phyloP scores from a whole-genome alignment of 2,329 filamentous ascomycete genomes.

The Aspergillus novofumigatus region DNA sequence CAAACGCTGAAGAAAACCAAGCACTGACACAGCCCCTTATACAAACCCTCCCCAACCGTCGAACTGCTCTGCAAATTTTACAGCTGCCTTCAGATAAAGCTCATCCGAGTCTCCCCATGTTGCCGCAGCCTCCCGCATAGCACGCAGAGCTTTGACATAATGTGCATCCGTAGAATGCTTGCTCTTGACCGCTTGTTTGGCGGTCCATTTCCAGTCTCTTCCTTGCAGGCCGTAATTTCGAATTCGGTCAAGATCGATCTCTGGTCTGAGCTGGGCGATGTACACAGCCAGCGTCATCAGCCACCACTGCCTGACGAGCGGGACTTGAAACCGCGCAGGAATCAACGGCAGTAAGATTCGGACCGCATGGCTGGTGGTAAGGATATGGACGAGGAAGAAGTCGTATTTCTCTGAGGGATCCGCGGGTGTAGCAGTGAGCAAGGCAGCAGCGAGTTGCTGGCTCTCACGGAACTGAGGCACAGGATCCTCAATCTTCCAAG shows the following conservation, averaged over 20 bases:
- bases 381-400: constrained; percentile 75
- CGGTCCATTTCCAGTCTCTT: constrained; percentile 73
- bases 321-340: constrained; percentile 67
- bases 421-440: constrained; percentile 35
- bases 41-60: constrained; percentile 62
- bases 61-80: constrained; percentile 48
- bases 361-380: constrained; percentile 84
- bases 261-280: constrained; percentile 68
- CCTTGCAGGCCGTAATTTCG: constrained; percentile 56
- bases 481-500: constrained; percentile 70
- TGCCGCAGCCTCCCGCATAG: constrained; percentile 35
- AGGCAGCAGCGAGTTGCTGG: constrained; percentile 51
- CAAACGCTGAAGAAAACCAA: neutral
- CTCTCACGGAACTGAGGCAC: constrained; percentile 71
- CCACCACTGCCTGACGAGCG: constrained; percentile 84
- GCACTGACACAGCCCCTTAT: constrained; percentile 3
- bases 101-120: constrained; percentile 44
- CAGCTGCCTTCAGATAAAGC: constrained; percentile 48
- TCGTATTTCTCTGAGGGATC: constrained; percentile 58
- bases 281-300: constrained; percentile 75
- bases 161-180: constrained; percentile 69
- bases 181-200: constrained; percentile 65
- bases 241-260: constrained; percentile 64
- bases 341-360: constrained; percentile 78
- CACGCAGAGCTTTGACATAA: constrained; percentile 77